Percentiles rank a stretch among this genome's conserved stretches.
phyloP scores from a whole-genome alignment of 176 grass and related monocot species.

The Lolium multiflorum region DNA sequence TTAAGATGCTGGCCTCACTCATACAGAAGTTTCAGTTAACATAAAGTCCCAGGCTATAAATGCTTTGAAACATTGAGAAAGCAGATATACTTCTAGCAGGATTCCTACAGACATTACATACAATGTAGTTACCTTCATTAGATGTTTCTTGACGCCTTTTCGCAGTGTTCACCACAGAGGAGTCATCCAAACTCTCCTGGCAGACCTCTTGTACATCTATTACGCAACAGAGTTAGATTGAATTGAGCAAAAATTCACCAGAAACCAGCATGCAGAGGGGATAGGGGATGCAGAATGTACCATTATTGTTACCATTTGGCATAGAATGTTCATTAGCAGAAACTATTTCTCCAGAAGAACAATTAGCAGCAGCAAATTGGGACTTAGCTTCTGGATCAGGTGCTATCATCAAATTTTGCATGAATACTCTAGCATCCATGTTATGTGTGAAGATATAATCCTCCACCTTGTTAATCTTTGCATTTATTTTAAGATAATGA shows the following conservation, averaged over 20 bases:
- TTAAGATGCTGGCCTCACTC: constrained; percentile 23
- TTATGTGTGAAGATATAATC: constrained; percentile 78
- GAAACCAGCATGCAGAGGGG: not conserved
- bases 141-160: constrained; percentile 74
- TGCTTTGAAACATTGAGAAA: constrained; percentile 23
- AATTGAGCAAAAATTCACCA: constrained; percentile 31
- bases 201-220: constrained; percentile 47
- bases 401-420: constrained; percentile 62
- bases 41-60: constrained; percentile 5
- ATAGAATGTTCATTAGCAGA: constrained; percentile 42
- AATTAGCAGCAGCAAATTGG: constrained; percentile 27
- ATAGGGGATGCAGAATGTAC: constrained; percentile 34
- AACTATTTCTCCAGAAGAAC: constrained; percentile 18
- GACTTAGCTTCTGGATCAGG: constrained; percentile 48
- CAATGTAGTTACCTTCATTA: constrained; percentile 59
- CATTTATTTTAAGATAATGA: constrained; percentile 77
- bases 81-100: constrained; percentile 28
- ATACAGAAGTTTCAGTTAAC: constrained; percentile 18
- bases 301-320: constrained; percentile 46
- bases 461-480: constrained; percentile 86
- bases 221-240: constrained; percentile 35
- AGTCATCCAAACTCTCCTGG: constrained; percentile 41
- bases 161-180: constrained; percentile 36
- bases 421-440: constrained; percentile 90
- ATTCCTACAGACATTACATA: constrained; percentile 18